Evolutionary conservation across 495 filamentous ascomycete genomes (phyloP).

Genomic region (Clohesyomyces aquaticus): DNA sequence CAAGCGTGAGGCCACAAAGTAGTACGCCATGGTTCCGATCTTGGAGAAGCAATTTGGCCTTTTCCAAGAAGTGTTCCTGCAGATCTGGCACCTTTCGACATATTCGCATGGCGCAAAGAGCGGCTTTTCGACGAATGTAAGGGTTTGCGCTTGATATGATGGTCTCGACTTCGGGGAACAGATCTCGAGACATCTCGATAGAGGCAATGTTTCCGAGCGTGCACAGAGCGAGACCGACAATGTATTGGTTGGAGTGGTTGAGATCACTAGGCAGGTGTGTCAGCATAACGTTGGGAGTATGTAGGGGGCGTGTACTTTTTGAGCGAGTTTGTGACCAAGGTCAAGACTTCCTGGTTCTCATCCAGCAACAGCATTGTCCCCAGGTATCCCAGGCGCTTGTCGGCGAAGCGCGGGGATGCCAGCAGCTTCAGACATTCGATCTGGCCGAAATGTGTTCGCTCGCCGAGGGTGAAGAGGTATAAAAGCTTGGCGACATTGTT

Average conservation of each 20-base stretch:
- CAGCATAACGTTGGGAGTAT: constrained; percentile 16
- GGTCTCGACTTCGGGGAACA: constrained; percentile 91
- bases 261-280: constrained; percentile 67
- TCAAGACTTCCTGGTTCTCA: constrained; percentile 98
- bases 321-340: constrained; percentile 93
- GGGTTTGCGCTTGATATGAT: constrained; percentile 91
- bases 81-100: constrained; percentile 97
- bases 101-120: constrained; percentile 99
- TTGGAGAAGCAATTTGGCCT: constrained; percentile 82
- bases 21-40: constrained; percentile 95
- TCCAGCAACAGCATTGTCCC: constrained; percentile 95
- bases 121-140: constrained; percentile 95
- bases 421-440: constrained; percentile 98
- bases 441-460: constrained; percentile 97
- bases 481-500: constrained; percentile 99
- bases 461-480: constrained; percentile 97
- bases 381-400: constrained; percentile 94
- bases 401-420: constrained; percentile 94
- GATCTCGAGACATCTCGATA: constrained; percentile 96
- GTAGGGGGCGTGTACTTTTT: constrained; percentile 70
- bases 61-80: constrained; percentile 95
- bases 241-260: constrained; percentile 96
- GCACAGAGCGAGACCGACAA: constrained; percentile 93
- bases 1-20: constrained; percentile 87
- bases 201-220: constrained; percentile 97